Evolutionary conservation across 1,284 basidiomycete species (phyloP).

Genomic region (Microbotryum violaceum): DNA sequence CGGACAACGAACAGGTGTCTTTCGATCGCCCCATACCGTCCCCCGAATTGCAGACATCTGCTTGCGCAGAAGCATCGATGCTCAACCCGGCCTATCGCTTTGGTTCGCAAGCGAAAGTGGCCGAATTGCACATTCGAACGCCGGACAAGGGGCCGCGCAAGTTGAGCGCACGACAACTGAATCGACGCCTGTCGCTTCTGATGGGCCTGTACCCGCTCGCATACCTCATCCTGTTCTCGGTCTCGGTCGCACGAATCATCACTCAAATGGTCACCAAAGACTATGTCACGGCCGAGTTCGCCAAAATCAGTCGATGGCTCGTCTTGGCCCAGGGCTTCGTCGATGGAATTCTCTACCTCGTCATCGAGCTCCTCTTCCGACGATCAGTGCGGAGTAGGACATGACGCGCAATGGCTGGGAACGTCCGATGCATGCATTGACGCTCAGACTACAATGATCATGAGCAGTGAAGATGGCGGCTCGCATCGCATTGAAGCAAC

Average conservation of each 20-base stretch:
- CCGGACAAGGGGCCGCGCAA: neutral
- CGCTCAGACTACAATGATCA: no score
- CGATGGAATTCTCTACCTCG: constrained; percentile 12
- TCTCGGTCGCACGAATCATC: constrained; percentile 21
- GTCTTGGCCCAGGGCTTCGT: constrained; percentile 12
- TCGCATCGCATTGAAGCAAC: no score
- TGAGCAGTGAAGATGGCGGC: no score
- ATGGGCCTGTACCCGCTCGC: constrained; percentile 21
- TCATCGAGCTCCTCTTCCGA: constrained; percentile 5
- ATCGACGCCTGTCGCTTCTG: constrained; percentile 17
- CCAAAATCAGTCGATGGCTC: constrained; percentile 6
- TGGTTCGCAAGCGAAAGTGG: no score
- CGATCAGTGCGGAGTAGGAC: neutral
- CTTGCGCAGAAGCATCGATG: no score
- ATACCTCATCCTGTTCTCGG: constrained; percentile 17
- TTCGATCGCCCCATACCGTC: neutral
- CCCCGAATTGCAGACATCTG: no score
- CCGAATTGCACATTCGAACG: no score
- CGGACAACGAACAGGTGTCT: neutral
- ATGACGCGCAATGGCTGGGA: neutral
- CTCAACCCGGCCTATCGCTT: no score
- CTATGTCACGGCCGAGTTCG: neutral
- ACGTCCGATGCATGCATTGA: no score
- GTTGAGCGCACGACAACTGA: constrained; percentile 16
- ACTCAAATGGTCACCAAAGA: constrained; percentile 4